Conservation (phyloP, 768 basidiomycete species). For the Rhizopogon rudus region DNA sequence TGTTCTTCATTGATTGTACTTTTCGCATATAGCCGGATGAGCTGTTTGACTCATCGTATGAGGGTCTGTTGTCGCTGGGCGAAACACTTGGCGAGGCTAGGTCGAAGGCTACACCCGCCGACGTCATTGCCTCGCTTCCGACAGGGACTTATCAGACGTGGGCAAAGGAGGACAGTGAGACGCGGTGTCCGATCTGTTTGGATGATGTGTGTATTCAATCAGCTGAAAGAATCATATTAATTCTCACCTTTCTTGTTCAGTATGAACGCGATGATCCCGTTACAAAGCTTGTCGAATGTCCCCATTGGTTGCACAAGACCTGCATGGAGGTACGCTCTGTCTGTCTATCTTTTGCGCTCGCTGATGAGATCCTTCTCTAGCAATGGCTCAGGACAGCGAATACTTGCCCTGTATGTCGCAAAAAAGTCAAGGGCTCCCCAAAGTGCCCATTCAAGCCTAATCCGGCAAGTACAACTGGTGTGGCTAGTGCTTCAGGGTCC, state of each 20-base stretch:
- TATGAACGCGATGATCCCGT: constrained; percentile 60
- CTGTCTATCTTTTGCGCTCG: neutral
- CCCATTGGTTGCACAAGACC: constrained; percentile 76
- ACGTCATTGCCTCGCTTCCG: constrained; percentile 56
- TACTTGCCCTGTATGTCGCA: constrained; percentile 80
- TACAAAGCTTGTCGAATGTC: constrained; percentile 62
- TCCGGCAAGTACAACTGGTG: neutral
- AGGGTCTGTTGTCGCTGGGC: constrained; percentile 56
- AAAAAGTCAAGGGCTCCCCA: constrained; percentile 36
- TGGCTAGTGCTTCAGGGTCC: neutral
- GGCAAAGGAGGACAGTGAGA: constrained; percentile 59
- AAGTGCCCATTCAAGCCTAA: neutral
- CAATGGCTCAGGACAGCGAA: constrained; percentile 78
- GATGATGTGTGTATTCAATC: constrained; percentile 59
- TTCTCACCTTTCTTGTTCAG: constrained; percentile 31
- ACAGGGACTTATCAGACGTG: constrained; percentile 64
- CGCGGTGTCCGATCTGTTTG: constrained; percentile 78
- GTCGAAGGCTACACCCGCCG: constrained; percentile 57
- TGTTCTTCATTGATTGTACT: constrained; percentile 6
- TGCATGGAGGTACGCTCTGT: constrained; percentile 60
- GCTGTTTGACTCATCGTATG: constrained; percentile 73
- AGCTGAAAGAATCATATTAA: neutral
- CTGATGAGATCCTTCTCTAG: constrained; percentile 27
- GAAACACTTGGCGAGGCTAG: constrained; percentile 63
- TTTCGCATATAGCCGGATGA: constrained; percentile 56